Conservation (phyloP, 306 rosid genomes). For the Albizia julibrissin region DNA sequence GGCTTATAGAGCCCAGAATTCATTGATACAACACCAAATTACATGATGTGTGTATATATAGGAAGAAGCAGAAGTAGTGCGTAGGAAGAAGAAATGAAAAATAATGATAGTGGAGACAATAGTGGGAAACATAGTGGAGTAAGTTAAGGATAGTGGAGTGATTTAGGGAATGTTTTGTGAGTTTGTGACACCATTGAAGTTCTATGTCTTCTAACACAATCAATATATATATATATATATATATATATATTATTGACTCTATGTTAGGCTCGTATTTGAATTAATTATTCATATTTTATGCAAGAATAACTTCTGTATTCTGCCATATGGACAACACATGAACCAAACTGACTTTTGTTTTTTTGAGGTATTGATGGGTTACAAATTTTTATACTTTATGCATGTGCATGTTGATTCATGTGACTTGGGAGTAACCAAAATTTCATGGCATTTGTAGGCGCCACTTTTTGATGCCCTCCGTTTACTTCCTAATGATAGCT, state of each 20-base stretch:
- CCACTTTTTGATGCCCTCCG: conserved; percentile 56
- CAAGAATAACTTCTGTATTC: neutral
- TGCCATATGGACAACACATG: conserved; percentile 9
- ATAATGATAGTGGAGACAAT: no score
- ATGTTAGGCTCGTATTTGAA: neutral
- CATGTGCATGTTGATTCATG: conserved; percentile 25
- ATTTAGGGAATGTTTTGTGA: no score
- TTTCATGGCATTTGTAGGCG: conserved; percentile 46
- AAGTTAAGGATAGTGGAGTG: no score
- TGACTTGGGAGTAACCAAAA: conserved; percentile 28
- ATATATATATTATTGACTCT: no score
- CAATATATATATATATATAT: neutral
- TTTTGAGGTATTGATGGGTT: conserved; percentile 5
- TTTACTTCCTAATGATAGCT: conserved; percentile 49
- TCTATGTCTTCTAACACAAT: no score
- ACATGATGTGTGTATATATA: no score
- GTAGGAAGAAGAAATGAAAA: no score
- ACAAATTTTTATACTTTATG: conserved; percentile 2
- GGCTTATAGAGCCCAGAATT: no score
- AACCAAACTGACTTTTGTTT: conserved; percentile 11
- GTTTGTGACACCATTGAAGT: no score
- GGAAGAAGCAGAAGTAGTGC: no score
- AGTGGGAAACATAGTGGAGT: no score
- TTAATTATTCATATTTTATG: conserved; percentile 14
- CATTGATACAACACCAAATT: no score